Conservation (phyloP, 2,329 filamentous ascomycete species). For the Ilyonectria sp. region DNA sequence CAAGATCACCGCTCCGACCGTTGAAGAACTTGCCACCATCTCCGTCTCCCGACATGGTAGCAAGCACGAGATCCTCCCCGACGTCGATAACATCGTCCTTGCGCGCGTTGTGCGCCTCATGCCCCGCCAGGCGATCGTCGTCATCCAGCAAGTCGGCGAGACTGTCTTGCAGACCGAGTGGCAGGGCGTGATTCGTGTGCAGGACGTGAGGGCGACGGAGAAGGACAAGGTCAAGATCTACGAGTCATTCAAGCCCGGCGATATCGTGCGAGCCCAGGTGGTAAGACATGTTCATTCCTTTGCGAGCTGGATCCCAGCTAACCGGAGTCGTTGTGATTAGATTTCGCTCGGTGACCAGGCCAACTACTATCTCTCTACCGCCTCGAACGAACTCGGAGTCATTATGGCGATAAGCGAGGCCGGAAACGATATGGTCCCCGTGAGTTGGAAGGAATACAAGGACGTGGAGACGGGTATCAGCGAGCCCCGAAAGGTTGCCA, state of each 20-base stretch:
- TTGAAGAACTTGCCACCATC: constrained; percentile 65
- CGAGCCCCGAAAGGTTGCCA: constrained; percentile 93
- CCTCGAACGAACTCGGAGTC: constrained; percentile 91
- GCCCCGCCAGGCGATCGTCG: constrained; percentile 86
- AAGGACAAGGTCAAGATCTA: constrained; percentile 95
- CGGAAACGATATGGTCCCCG: constrained; percentile 91
- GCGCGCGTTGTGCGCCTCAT: constrained; percentile 89
- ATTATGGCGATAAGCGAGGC: constrained; percentile 92
- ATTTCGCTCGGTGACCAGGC: constrained; percentile 94
- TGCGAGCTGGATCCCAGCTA: constrained; percentile 6
- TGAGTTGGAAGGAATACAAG: constrained; percentile 95
- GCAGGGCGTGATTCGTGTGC: constrained; percentile 86
- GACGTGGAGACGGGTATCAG: constrained; percentile 83
- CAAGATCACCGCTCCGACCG: constrained; percentile 65
- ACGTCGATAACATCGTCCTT: constrained; percentile 85
- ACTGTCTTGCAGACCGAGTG: constrained; percentile 83
- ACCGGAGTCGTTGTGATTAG: constrained; percentile 55
- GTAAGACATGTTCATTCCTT: constrained; percentile 61
- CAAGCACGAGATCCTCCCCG: constrained; percentile 82
- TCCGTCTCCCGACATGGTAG: constrained; percentile 66
- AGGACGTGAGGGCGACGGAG: constrained; percentile 95
- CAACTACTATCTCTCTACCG: constrained; percentile 95
- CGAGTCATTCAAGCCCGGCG: constrained; percentile 92
- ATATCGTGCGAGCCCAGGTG: constrained; percentile 90
- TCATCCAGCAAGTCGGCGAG: constrained; percentile 86